phyloP scores from a whole-genome alignment of 179 eudicot species.

The Sideroxylon spinosum region DNA sequence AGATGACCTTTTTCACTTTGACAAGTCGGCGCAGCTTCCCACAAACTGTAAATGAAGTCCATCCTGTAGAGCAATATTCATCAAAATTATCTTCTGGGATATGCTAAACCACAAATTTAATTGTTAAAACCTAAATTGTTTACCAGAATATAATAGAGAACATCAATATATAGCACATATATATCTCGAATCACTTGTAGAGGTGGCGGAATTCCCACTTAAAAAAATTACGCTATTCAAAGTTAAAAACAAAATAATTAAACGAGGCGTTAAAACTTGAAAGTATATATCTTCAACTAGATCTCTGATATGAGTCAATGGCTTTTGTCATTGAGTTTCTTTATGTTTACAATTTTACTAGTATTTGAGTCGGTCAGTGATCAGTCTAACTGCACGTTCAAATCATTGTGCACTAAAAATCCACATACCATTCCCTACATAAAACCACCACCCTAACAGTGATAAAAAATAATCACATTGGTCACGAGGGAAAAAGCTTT shows the following conservation, averaged over 20 bases:
- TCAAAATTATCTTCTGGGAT: conserved; percentile 4
- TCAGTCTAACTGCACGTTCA: not conserved
- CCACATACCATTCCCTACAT: not conserved
- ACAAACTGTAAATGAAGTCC: conserved; percentile 98
- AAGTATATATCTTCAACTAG: not conserved
- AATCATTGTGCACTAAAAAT: not conserved
- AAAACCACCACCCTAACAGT: not conserved
- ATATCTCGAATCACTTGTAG: not conserved
- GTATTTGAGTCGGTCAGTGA: not conserved
- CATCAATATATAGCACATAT: not conserved
- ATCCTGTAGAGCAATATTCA: conserved; percentile 45
- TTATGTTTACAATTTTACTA: not conserved
- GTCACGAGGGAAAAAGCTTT: not conserved
- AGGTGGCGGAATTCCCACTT: not conserved
- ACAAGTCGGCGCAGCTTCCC: conserved; percentile 92
- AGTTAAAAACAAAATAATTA: not conserved
- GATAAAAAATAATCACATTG: not conserved
- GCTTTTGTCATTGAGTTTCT: not conserved
- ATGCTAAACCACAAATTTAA: not conserved
- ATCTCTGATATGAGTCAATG: not conserved
- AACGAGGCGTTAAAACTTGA: not conserved
- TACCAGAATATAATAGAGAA: not conserved
- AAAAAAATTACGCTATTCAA: not conserved
- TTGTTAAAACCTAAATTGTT: not conserved
- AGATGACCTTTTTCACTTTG: conserved; percentile 73